phyloP scores from a whole-genome alignment of 2,329 filamentous ascomycete genomes.

The Paecilomyces niveus region DNA sequence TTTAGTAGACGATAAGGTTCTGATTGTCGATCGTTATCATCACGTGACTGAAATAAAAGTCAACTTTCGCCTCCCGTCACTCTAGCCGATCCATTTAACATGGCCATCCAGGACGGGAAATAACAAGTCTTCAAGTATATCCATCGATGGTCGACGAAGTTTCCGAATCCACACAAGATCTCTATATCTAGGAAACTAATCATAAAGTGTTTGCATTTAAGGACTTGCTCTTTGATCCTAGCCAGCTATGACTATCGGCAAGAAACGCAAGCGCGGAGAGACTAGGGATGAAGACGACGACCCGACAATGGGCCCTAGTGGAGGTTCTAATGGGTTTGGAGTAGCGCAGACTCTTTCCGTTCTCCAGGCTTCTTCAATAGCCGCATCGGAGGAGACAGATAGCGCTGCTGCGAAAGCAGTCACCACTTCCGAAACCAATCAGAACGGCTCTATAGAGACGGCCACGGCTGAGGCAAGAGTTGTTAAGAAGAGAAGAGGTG shows the following conservation, averaged over 20 bases:
- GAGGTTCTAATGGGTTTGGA: slow-evolving; percentile 16
- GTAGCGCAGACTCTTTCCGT: slow-evolving; percentile 25
- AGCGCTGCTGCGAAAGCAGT: slow-evolving; percentile 2
- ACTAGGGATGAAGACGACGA: slow-evolving; percentile 16
- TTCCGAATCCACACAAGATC: background rate
- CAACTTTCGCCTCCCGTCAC: background rate
- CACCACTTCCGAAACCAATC: background rate
- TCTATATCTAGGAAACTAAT: background rate
- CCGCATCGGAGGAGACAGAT: slow-evolving; percentile 6
- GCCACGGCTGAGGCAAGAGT: slow-evolving; percentile 9
- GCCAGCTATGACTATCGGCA: slow-evolving; percentile 14
- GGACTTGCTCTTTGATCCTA: background rate
- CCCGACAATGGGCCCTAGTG: slow-evolving; percentile 9
- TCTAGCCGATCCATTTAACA: background rate
- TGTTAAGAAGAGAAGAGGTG: slow-evolving; percentile 24
- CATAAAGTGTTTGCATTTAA: background rate
- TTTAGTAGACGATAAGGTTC: too few relatives aligned
- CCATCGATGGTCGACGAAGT: background rate
- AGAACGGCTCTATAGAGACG: background rate
- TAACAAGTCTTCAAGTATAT: background rate
- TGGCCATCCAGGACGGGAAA: background rate
- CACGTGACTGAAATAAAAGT: background rate
- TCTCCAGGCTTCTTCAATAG: slow-evolving; percentile 16
- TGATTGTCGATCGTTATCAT: background rate
- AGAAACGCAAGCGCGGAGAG: slow-evolving; percentile 27